phyloP scores from a whole-genome alignment of 164 flowering plant species.

The Piper betle region DNA sequence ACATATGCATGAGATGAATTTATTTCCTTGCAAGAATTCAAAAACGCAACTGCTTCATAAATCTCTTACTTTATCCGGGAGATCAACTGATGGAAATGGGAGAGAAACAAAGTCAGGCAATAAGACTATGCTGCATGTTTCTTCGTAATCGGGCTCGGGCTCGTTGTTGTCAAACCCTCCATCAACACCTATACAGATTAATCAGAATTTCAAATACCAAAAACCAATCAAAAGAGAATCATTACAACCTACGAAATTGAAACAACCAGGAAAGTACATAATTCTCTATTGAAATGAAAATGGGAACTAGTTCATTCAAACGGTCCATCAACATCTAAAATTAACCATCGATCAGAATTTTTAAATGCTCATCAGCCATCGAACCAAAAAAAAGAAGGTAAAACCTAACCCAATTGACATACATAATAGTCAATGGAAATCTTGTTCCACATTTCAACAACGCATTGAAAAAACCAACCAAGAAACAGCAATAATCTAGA shows the following conservation, averaged over 20 bases:
- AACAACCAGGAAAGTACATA: not conserved
- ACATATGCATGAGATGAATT: not conserved
- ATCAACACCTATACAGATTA: conserved; percentile 49
- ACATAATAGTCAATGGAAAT: no score
- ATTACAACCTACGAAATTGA: not conserved
- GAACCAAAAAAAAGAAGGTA: no score
- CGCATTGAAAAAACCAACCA: no score
- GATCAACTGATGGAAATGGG: conserved; percentile 86
- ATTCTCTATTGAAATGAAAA: no score
- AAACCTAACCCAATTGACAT: no score
- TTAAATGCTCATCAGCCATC: no score
- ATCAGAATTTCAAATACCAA: not conserved
- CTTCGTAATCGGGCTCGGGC: conserved; percentile 69
- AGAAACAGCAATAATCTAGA: not conserved
- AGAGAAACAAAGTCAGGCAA: conserved; percentile 66
- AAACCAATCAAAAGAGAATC: not conserved
- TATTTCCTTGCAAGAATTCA: not conserved
- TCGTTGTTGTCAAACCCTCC: conserved; percentile 92
- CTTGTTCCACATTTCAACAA: no score
- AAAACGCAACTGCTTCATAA: not conserved
- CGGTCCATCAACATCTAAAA: no score
- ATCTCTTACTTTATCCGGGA: conserved; percentile 79
- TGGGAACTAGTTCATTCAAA: no score
- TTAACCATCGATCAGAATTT: no score
- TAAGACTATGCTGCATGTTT: conserved; percentile 45